Conservation (phyloP, 208 protist genomes). For the Histomonas meleagridis region DNA sequence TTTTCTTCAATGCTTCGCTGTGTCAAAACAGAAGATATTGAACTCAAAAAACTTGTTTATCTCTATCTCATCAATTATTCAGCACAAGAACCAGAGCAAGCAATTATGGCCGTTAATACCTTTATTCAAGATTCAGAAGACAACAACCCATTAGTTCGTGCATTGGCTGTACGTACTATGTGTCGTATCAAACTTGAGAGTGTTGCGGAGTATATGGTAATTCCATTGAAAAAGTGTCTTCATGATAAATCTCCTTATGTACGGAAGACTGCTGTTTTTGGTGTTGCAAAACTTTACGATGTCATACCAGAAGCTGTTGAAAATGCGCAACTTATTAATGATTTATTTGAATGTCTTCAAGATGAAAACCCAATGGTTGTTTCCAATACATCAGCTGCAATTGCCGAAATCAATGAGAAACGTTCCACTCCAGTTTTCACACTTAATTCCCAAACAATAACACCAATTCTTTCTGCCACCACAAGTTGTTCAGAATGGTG, state of each 20-base stretch:
- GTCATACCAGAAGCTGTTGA: slow-evolving; percentile 69
- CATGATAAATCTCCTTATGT: slow-evolving; percentile 51
- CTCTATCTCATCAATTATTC: slow-evolving; percentile 21
- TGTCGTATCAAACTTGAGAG: slow-evolving; percentile 21
- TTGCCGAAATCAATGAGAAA: slow-evolving; percentile 74
- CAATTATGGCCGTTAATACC: slow-evolving; percentile 25
- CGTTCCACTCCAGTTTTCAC: slow-evolving; percentile 53
- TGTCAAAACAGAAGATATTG: background rate
- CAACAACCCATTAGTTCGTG: background rate
- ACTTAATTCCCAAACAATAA: slow-evolving; percentile 63
- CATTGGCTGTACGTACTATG: slow-evolving; percentile 29
- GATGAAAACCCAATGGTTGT: slow-evolving; percentile 88
- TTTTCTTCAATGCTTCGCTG: slow-evolving; percentile 29
- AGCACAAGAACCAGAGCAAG: slow-evolving; percentile 10
- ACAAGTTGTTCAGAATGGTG: slow-evolving; percentile 90
- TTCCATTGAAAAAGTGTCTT: background rate
- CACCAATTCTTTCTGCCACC: slow-evolving; percentile 77
- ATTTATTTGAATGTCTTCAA: slow-evolving; percentile 64
- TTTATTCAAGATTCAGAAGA: slow-evolving; percentile 29
- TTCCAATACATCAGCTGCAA: slow-evolving; percentile 77
- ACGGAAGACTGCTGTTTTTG: slow-evolving; percentile 84
- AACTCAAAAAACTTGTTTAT: background rate
- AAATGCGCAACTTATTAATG: slow-evolving; percentile 65
- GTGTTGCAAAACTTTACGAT: slow-evolving; percentile 87
- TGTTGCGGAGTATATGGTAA: slow-evolving; percentile 30